Evolutionary conservation across 2,329 filamentous ascomycete genomes (phyloP).

Genomic region (Claviceps pusilla): DNA sequence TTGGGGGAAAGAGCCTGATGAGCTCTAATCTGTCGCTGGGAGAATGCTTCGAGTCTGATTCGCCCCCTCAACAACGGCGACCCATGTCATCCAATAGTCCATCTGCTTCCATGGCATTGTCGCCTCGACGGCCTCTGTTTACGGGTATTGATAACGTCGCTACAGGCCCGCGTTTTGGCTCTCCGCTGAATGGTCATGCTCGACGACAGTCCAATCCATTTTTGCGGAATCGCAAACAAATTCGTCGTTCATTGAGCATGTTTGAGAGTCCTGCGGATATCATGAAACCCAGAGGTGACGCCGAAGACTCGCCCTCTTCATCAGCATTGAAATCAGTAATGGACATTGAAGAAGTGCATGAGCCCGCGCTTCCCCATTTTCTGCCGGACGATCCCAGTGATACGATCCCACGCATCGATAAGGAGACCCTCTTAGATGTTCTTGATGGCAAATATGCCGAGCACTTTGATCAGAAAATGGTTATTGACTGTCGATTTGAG

Average conservation of each 20-base stretch:
- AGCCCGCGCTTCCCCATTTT: slow-evolving; percentile 70
- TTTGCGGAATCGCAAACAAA: slow-evolving; percentile 69
- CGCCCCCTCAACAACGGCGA: slow-evolving; percentile 57
- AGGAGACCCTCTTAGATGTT: slow-evolving; percentile 69
- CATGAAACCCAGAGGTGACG: slow-evolving; percentile 58
- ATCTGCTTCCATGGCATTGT: slow-evolving; percentile 36
- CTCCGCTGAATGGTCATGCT: slow-evolving; percentile 54
- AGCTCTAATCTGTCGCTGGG: slow-evolving; percentile 45
- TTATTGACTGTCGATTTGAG: slow-evolving; percentile 96
- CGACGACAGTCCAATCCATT: slow-evolving; percentile 60
- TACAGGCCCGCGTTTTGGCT: slow-evolving; percentile 49
- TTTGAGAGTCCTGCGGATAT: slow-evolving; percentile 85
- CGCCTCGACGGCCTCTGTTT: slow-evolving; percentile 52
- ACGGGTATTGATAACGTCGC: slow-evolving; percentile 36
- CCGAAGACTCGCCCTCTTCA: slow-evolving; percentile 31
- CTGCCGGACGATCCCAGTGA: slow-evolving; percentile 66
- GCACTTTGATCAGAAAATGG: slow-evolving; percentile 63
- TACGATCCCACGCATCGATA: slow-evolving; percentile 73
- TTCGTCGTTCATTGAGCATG: slow-evolving; percentile 90
- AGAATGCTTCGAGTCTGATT: slow-evolving; percentile 63
- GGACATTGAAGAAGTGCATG: slow-evolving; percentile 65
- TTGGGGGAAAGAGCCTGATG: slow-evolving; percentile 32
- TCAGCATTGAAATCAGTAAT: slow-evolving; percentile 54
- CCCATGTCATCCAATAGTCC: slow-evolving; percentile 46
- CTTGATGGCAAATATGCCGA: slow-evolving; percentile 71